Conservation (phyloP, 305 asterid species). For the Fraxinus baroniana region DNA sequence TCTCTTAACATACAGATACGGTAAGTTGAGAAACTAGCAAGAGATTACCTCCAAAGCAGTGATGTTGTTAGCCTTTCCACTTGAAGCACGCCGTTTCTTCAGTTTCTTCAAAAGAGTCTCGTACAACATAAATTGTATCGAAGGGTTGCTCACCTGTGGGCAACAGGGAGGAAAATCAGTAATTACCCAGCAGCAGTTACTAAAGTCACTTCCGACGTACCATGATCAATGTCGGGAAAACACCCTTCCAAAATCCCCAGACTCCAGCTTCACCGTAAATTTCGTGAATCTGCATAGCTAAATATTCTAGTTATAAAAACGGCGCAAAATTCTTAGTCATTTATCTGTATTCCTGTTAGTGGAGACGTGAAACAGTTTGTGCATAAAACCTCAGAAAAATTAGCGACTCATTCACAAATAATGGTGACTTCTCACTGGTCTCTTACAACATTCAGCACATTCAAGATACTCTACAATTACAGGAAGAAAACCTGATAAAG, state of each 20-base stretch:
- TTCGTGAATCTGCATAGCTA: conserved; percentile 72
- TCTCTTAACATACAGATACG: not conserved
- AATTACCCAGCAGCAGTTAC: conserved; percentile 27
- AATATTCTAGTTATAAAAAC: conserved; percentile 21
- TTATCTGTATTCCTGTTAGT: not conserved
- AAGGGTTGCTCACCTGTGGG: conserved; percentile 91
- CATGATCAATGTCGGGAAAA: conserved; percentile 90
- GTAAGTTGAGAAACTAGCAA: not conserved
- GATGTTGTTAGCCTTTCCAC: conserved; percentile 47
- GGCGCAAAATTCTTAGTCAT: conserved; percentile 12
- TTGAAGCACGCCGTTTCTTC: conserved; percentile 54
- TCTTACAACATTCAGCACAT: not conserved
- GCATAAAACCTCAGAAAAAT: not conserved
- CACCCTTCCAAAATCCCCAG: conserved; percentile 95
- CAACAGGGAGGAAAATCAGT: conserved; percentile 36
- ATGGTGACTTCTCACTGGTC: not conserved
- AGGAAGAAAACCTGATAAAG: not conserved
- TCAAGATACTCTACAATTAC: not conserved
- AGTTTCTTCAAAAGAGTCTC: conserved; percentile 88
- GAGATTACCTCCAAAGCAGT: conserved; percentile 76
- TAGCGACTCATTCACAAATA: not conserved
- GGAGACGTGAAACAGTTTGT: not conserved
- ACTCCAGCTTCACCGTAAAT: conserved; percentile 83
- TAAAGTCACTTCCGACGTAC: conserved; percentile 49
- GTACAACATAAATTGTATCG: conserved; percentile 93